Conservation (phyloP, 1,284 basidiomycete species). For the Fomitopsis pinicola region DNA sequence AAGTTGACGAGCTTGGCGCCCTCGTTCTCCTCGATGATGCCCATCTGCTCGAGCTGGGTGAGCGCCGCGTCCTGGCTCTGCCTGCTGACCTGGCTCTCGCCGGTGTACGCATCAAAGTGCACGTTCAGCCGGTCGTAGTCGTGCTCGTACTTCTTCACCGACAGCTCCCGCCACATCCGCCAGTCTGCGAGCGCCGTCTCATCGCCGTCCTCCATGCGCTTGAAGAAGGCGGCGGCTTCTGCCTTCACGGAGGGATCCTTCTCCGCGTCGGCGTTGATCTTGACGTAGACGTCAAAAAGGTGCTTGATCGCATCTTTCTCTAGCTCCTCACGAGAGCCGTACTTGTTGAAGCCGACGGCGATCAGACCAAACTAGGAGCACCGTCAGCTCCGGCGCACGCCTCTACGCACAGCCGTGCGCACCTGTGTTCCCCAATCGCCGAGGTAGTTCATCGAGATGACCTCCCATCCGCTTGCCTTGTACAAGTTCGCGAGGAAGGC, state of each 20-base stretch:
- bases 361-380: slow-evolving; percentile 73
- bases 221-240: slow-evolving; percentile 89
- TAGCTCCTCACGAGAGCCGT: slow-evolving; percentile 83
- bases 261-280: slow-evolving; percentile 85
- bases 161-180: slow-evolving; percentile 90
- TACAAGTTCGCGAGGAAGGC: slow-evolving; percentile 92
- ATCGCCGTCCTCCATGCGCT: slow-evolving; percentile 95
- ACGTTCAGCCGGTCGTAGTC: slow-evolving; percentile 93
- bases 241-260: slow-evolving; percentile 72
- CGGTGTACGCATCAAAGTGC: slow-evolving; percentile 90
- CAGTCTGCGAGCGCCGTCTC: slow-evolving; percentile 82
- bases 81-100: slow-evolving; percentile 87
- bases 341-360: slow-evolving; percentile 89
- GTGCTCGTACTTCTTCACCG: slow-evolving; percentile 87
- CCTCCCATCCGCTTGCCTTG: slow-evolving; percentile 92
- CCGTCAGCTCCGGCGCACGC: background rate
- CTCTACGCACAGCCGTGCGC: slow-evolving; percentile 13
- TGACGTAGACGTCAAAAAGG: slow-evolving; percentile 92
- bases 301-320: slow-evolving; percentile 92
- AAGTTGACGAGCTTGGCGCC: slow-evolving; percentile 81
- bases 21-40: slow-evolving; percentile 55
- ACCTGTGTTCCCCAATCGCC: slow-evolving; percentile 95
- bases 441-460: slow-evolving; percentile 89
- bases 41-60: slow-evolving; percentile 52
- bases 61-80: slow-evolving; percentile 76